A percentile compares a stretch with the other conserved stretches of the same genome.
These are phyloP conservation scores for Calonectria hawksworthii DNA, from an alignment of 2,329 filamentous ascomycete species.

Conservation along the genomic window DNA sequence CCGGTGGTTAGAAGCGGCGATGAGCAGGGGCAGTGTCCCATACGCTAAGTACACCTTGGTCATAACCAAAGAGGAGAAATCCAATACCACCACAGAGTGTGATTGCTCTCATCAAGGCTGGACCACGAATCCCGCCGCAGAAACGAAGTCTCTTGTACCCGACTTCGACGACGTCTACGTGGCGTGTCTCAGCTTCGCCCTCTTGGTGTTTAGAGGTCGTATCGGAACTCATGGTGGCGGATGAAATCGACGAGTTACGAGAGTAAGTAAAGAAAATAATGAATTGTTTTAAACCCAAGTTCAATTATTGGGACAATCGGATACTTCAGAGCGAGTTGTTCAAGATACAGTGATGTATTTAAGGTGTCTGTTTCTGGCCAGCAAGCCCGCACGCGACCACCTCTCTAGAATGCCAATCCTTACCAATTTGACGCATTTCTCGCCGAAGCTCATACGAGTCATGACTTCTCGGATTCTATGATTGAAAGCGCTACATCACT, in stretches of 20 bases:
- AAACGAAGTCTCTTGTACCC: not conserved
- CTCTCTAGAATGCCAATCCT: not conserved
- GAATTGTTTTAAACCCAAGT: not conserved
- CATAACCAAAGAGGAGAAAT: not conserved
- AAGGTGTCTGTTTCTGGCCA: not conserved
- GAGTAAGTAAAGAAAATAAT: not conserved
- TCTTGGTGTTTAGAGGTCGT: not conserved
- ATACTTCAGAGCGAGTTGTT: not conserved
- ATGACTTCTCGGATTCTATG: not conserved
- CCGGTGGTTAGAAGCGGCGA: not conserved
- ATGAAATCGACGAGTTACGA: not conserved
- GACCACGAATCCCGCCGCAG: not conserved
- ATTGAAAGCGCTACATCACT: not conserved
- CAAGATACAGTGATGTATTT: not conserved
- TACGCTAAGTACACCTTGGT: not conserved
- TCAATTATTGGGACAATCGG: not conserved
- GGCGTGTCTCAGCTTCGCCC: not conserved
- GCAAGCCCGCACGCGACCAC: not conserved
- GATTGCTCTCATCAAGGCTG: not conserved
- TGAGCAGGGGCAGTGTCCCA: not conserved
- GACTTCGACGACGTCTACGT: not conserved
- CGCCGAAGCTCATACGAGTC: not conserved
- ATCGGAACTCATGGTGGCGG: not conserved
- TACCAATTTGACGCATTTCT: not conserved
- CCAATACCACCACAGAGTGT: not conserved